phyloP scores from a whole-genome alignment of 1,139 yeast species.

The Candida sanyaensis region DNA sequence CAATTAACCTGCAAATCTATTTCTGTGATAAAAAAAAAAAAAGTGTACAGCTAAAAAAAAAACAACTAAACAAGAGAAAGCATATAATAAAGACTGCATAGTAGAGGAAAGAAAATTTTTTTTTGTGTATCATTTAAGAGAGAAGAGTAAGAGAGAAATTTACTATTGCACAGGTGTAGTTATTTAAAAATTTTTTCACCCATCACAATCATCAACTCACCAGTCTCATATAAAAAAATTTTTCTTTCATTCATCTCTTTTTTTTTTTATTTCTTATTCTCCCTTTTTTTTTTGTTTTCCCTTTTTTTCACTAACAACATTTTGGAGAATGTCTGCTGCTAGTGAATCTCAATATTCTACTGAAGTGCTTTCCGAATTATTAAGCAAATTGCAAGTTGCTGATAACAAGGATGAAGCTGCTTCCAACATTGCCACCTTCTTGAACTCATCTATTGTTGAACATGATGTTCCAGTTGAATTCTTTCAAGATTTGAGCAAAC shows the following conservation, averaged over 20 bases:
- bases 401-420: constrained; percentile 89
- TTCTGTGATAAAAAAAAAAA: too few species aligned
- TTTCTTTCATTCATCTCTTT: background rate
- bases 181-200: constrained; percentile 2
- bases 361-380: constrained; percentile 91
- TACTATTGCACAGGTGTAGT: background rate
- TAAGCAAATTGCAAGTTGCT: constrained; percentile 90
- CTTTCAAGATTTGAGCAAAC: constrained; percentile 73
- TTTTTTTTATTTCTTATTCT: constrained; percentile 4
- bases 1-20: too few species aligned
- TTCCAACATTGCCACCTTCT: constrained; percentile 85
- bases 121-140: background rate
- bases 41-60: background rate
- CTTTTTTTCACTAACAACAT: constrained; percentile 16
- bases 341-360: constrained; percentile 65
- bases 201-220: constrained; percentile 1
- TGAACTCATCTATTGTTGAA: constrained; percentile 96
- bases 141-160: background rate
- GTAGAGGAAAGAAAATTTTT: background rate
- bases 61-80: background rate
- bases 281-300: constrained; percentile 6
- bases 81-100: background rate
- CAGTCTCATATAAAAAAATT: constrained; percentile 1
- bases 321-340: constrained; percentile 58
- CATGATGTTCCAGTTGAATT: constrained; percentile 95